Percentiles rank a stretch among this genome's conserved stretches.
phyloP scores from a whole-genome alignment of 192 early-diverging fungal species.

The Coemansia sp. region DNA sequence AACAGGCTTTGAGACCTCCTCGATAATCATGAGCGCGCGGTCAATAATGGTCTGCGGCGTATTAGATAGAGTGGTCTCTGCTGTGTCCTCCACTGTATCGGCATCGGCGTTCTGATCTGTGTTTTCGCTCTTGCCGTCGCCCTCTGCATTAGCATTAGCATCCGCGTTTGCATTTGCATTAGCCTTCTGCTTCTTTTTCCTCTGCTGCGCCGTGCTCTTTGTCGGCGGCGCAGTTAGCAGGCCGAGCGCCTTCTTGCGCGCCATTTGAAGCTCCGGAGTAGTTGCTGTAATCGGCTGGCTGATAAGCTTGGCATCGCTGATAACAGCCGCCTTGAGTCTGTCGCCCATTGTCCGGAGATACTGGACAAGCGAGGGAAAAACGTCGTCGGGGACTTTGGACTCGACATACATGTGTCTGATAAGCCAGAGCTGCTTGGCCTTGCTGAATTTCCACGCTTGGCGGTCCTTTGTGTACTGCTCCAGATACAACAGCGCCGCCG shows the following conservation, averaged over 20 bases:
- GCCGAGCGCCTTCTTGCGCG: background rate
- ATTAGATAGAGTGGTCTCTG: background rate
- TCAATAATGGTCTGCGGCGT: conserved; percentile 4
- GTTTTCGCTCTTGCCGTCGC: background rate
- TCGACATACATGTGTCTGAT: conserved; percentile 40
- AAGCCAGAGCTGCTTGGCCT: conserved; percentile 46
- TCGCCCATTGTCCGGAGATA: conserved; percentile 17
- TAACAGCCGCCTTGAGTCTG: conserved; percentile 15
- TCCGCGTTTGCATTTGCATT: no score
- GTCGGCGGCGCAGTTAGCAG: background rate
- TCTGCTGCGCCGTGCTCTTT: background rate
- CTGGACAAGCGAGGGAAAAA: conserved; percentile 29
- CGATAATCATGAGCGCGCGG: background rate
- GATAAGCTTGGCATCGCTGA: conserved; percentile 23
- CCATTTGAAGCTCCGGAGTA: background rate
- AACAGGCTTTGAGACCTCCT: background rate
- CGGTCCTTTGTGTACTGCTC: conserved; percentile 19
- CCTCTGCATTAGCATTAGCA: no score
- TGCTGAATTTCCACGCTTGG: conserved; percentile 43
- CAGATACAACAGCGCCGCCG: conserved; percentile 31
- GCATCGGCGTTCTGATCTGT: background rate
- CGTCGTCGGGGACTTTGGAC: conserved; percentile 16
- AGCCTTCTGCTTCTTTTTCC: conserved; percentile 1
- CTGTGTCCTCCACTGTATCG: background rate
- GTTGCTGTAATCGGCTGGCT: conserved; percentile 2